A percentile compares a stretch with the other conserved stretches of the same genome.
phyloP scores from a whole-genome alignment of 345 rosid genomes.

The Firmiana major region DNA sequence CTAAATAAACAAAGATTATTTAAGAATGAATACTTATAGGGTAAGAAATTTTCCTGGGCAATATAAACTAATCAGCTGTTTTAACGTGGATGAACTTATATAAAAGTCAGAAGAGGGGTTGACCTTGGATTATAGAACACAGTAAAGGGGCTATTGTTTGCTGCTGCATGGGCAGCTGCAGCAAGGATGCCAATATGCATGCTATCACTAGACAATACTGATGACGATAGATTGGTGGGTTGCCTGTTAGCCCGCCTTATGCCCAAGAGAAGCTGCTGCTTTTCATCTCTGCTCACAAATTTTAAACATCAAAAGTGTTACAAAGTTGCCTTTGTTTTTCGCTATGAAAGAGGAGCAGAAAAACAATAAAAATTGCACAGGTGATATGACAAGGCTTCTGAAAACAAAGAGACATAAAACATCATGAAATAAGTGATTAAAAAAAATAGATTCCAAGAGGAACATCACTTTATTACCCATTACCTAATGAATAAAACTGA shows the following conservation, averaged over 20 bases:
- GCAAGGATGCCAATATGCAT: slow-evolving; percentile 99
- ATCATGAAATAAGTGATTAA: slow-evolving; percentile 6
- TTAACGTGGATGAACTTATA: neutral
- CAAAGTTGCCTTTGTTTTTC: neutral
- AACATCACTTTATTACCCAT: neutral
- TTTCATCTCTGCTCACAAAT: slow-evolving; percentile 69
- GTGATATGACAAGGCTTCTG: neutral
- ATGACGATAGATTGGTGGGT: slow-evolving; percentile 87
- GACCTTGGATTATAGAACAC: slow-evolving; percentile 94
- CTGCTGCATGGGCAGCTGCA: slow-evolving; percentile 98
- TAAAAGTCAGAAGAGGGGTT: neutral
- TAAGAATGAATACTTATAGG: neutral
- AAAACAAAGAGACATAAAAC: neutral
- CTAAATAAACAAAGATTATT: slow-evolving; percentile 24
- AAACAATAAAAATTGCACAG: neutral
- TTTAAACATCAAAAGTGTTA: neutral
- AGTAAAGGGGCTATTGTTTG: slow-evolving; percentile 85
- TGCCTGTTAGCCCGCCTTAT: slow-evolving; percentile 88
- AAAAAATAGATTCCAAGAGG: neutral
- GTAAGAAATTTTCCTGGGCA: neutral
- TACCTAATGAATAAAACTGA: slow-evolving; percentile 94
- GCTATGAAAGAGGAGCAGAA: neutral
- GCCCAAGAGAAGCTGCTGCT: slow-evolving; percentile 85
- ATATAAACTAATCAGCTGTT: neutral
- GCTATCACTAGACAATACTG: slow-evolving; percentile 95